Base-by-base conservation (phyloP, 306 rosid genomes). In the Hippophae rhamnoides region DNA sequence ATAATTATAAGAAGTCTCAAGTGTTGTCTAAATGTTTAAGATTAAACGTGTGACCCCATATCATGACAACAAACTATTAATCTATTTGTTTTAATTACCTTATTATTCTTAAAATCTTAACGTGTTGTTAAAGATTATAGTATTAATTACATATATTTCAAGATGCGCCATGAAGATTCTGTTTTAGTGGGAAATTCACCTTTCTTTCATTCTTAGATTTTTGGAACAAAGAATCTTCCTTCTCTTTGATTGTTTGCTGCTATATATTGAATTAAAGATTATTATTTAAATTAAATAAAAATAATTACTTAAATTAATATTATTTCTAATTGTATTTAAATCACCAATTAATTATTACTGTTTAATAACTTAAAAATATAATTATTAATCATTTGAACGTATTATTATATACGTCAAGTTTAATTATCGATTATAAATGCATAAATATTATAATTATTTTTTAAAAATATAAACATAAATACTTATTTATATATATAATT, bases 191-290 rank as follows among this genome's bases (percentile, higher is more conserved):
- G 64, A 57, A 62, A 64, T 67, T 76, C 78, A 56, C 78, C 38
- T 23, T 54, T 64, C 42, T 53, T 13, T 62, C 58, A 45, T 70
- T 41, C 51, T 23, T 55, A n/a, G 47, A 48, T 41, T 41, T 9
- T 61, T 61, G 72, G 67, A 64, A 54, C 27, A 71, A 60, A 63
- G 78, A 76, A 68, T 77, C 78, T 71, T 72, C 75, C 10, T 7
- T 56, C 52, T 59, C 54, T 71, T 58, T 71, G 59, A 62, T 70
- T 71, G 74, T 61, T 48, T 18, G 23, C 8, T 48, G 56, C 67
- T 76, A 70, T 71, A 70, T 71, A 57, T 55, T 25, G 58, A 64
- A 13, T 45, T 73, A 43, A 56, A 27, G 56, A 53, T 12, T 52
- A 57, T 7, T 45, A 45, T 57, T 57, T 53, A 54, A 62, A 18